Base-by-base conservation (phyloP, 495 filamentous ascomycete genomes). In the Xylaria palmicola region DNA sequence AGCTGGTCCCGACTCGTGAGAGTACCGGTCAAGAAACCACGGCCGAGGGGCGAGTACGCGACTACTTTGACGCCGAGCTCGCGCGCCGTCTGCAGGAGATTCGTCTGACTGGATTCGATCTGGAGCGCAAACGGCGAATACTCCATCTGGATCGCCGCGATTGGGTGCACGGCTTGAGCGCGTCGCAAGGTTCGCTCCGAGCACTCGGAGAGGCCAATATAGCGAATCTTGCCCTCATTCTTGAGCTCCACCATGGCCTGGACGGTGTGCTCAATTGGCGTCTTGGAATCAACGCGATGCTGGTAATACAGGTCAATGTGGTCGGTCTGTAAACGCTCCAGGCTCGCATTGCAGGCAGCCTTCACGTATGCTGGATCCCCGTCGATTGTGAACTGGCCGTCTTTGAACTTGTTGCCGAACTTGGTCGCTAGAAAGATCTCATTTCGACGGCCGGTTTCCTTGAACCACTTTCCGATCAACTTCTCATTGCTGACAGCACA, bases 231-330 rank as follows among this genome's bases (percentile, higher is more conserved):
- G 32, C 85, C 85, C 48, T 70, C 63, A 17, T 65, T 66, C 34
- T 71, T 69, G 39, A 76, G 60, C 66, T 80, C 68, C 29, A 68
- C 74, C 73, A 86, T 69, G 19, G 73, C 78, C 22, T 70, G 63
- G 51, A 87, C 77, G 52, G 77, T 87, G 68, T 84, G 79, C 69
- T 90, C 87, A 49, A 89, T 81, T 0, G 86, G 86, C 0, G 80
- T 79, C 37, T 74, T 75, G 29, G 65, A 48, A 59, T 83, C 79
- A 12, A 81, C 70, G 20, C 78, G 76, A 63, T 87, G 85, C 19
- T 72, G 71, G 52, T 87, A 88, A 67, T 83, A 86, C 13, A 90
- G 71, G 67, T 89, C 86, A 48, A 89, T 77, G 17, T 53, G 56
- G 5, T 80, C 72, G 1, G 80, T 64, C 0, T 80, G 78, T 1